These are phyloP conservation scores for Fomitiporia mediterranea DNA, from an alignment of 1,284 basidiomycete genomes.

Conservation along the genomic window DNA sequence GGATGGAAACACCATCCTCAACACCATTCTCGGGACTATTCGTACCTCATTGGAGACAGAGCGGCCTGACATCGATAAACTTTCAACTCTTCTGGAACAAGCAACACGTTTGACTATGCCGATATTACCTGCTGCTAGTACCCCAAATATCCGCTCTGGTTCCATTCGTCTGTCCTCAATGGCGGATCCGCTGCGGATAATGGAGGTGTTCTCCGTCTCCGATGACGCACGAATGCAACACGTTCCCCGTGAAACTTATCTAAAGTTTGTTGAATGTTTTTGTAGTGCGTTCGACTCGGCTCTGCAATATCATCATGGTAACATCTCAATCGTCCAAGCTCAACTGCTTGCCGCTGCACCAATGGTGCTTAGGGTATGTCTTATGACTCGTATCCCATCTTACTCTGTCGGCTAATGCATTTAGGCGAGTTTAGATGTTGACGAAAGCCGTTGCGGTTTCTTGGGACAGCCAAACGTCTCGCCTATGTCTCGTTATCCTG, in stretches of 20 bases:
- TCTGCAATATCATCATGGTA: not conserved
- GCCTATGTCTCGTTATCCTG: not conserved
- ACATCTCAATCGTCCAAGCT: not conserved
- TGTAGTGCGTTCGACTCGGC: not conserved
- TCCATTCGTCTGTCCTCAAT: too few relatives aligned
- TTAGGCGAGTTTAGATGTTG: not conserved
- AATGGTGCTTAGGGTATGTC: not conserved
- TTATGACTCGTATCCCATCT: not conserved
- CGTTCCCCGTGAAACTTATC: not conserved
- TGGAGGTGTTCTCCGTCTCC: conserved; percentile 4
- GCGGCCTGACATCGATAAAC: not conserved
- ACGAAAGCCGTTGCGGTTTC: not conserved
- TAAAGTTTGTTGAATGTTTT: not conserved
- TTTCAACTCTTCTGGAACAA: not conserved
- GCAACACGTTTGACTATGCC: not conserved
- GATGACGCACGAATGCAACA: not conserved
- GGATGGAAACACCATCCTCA: conserved; percentile 41
- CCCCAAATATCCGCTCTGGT: not conserved
- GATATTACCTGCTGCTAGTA: not conserved
- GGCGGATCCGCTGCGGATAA: not conserved
- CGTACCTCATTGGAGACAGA: conserved; percentile 17
- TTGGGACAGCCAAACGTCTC: not conserved
- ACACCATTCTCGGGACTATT: conserved; percentile 40
- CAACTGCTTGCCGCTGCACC: not conserved
- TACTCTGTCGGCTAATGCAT: too few relatives aligned